These are phyloP conservation scores for Taphrina confusa DNA, from an alignment of 1,139 yeast genomes.

Conservation along the genomic window DNA sequence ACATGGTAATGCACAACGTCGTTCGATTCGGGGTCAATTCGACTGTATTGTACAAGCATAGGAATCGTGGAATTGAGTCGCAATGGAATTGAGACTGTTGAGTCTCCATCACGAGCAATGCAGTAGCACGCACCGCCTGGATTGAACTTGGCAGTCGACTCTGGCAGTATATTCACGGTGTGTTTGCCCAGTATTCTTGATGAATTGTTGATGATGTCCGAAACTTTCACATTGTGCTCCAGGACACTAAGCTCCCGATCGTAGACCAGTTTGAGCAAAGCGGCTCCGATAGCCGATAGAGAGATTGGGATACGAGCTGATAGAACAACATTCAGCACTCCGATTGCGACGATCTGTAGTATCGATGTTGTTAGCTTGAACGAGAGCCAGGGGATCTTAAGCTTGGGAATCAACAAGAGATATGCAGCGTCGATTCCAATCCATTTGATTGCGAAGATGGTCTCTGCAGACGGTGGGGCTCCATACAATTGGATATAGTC, in stretches of 20 bases:
- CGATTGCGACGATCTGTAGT: conserved; percentile 47
- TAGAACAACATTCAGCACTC: conserved; percentile 49
- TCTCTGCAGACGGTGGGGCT: conserved; percentile 53
- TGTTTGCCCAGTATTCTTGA: conserved; percentile 81
- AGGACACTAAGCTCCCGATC: conserved; percentile 67
- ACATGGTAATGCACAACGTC: conserved; percentile 56
- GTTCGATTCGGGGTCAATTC: conserved; percentile 60
- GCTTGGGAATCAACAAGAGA: conserved; percentile 66
- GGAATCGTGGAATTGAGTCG: conserved; percentile 81
- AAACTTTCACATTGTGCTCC: conserved; percentile 54
- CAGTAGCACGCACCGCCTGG: conserved; percentile 72
- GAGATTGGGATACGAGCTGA: conserved; percentile 51
- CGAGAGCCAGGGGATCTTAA: conserved; percentile 71
- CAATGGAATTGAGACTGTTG: conserved; percentile 60
- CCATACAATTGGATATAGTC: conserved; percentile 59
- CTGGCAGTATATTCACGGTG: conserved; percentile 86
- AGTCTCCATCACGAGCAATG: conserved; percentile 48
- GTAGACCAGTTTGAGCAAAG: conserved; percentile 54
- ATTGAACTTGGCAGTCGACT: conserved; percentile 80
- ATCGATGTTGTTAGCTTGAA: conserved; percentile 52
- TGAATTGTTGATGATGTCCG: conserved; percentile 59
- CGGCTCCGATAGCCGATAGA: conserved; percentile 53
- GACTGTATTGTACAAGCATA: conserved; percentile 64
- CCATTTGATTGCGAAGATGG: conserved; percentile 65
- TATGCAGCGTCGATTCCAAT: conserved; percentile 69